Conservation (phyloP, 2,329 filamentous ascomycete genomes). For the Apiospora rasikravindrae region DNA sequence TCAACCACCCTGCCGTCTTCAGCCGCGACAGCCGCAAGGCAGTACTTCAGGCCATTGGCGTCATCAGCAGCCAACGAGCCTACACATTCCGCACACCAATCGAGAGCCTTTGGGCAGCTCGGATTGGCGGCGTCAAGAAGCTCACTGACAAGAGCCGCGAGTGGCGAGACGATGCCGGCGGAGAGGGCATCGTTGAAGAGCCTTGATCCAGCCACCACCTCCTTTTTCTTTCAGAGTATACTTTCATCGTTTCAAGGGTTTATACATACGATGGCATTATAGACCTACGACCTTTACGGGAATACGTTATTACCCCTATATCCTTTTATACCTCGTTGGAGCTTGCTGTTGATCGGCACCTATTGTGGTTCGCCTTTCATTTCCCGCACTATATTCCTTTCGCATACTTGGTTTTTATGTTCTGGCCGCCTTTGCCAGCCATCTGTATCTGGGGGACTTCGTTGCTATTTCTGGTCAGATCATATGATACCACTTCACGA, state of each 20-base stretch:
- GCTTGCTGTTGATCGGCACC: slow-evolving; percentile 7
- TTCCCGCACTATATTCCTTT: neutral
- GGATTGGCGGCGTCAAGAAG: slow-evolving; percentile 80
- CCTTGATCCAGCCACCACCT: slow-evolving; percentile 44
- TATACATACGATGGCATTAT: neutral
- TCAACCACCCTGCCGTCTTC: slow-evolving; percentile 94
- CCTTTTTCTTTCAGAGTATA: neutral
- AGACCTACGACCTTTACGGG: neutral
- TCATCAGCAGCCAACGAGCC: slow-evolving; percentile 91
- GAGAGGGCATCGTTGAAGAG: slow-evolving; percentile 70
- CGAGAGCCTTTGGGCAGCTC: slow-evolving; percentile 85
- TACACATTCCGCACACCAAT: slow-evolving; percentile 92
- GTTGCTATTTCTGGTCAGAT: slow-evolving; percentile 16
- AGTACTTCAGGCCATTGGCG: slow-evolving; percentile 93
- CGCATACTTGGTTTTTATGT: neutral
- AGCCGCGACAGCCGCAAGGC: slow-evolving; percentile 93
- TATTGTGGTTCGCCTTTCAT: neutral
- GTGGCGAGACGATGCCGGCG: slow-evolving; percentile 87
- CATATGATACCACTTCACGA: slow-evolving; percentile 20
- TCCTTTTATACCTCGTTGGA: neutral
- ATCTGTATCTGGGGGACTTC: neutral
- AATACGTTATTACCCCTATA: slow-evolving; percentile 1
- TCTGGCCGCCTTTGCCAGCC: neutral
- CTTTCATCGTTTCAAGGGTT: neutral
- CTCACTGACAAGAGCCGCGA: slow-evolving; percentile 85